Percentiles rank a stretch among this genome's conserved stretches.
Conservation (phyloP, 2,329 filamentous ascomycete species). For the Ramularia collo-cygni region DNA sequence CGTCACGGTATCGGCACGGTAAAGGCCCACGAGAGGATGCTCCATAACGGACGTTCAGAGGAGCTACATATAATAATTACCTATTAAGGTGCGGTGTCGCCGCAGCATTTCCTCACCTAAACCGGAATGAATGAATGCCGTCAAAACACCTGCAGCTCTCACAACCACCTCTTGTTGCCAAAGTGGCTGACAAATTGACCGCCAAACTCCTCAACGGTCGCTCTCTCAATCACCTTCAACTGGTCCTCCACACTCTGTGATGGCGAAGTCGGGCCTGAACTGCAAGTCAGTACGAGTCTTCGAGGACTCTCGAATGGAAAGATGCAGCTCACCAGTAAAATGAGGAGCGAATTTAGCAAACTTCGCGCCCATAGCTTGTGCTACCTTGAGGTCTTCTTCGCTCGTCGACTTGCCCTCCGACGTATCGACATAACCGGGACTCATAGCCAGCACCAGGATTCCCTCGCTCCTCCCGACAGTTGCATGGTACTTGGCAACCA, state of each 20-base stretch:
- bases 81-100: no score
- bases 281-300: no score
- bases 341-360: slow-evolving; percentile 30
- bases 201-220: slow-evolving; percentile 40
- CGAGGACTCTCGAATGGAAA: no score
- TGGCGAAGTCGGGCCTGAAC: slow-evolving; percentile 20
- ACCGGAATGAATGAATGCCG: no score
- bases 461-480: slow-evolving; percentile 21
- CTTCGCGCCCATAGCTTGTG: slow-evolving; percentile 26
- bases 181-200: slow-evolving; percentile 50
- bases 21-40: no score
- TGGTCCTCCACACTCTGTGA: slow-evolving; percentile 27
- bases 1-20: no score
- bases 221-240: slow-evolving; percentile 29
- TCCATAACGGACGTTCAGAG: no score
- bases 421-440: slow-evolving; percentile 25
- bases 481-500: slow-evolving; percentile 25
- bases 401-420: slow-evolving; percentile 13
- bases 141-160: no score
- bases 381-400: slow-evolving; percentile 21
- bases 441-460: slow-evolving; percentile 23
- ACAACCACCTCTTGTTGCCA: slow-evolving; percentile 39
- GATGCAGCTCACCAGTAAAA: slow-evolving; percentile 18
- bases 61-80: no score
- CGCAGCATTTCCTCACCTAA: no score